Evolutionary conservation across 495 filamentous ascomycete species (phyloP), one percentile per base, ranked within the genome.

Genomic region (Tuber microsphaerosporum): DNA sequence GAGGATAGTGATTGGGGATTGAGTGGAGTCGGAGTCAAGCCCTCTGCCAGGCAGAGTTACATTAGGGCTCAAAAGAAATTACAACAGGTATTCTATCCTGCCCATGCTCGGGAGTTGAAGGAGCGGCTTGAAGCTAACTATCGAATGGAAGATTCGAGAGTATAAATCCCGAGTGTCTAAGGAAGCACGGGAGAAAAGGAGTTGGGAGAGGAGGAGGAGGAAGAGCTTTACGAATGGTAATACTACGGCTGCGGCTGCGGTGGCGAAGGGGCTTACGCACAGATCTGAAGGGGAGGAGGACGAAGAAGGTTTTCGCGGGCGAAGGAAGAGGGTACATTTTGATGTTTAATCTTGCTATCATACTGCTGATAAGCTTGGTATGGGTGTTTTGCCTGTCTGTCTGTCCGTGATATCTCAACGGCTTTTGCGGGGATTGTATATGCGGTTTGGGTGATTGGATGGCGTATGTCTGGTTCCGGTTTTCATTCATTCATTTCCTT

Each of bases 11-110:
- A 86, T 71, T 85, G 45, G 26, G 80, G 74, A 9, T 69, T 76
- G 41, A 22, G 96, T 83, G 94, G 94, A 20, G 91, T 98, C 81
- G 94, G 94, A 2, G 97, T 97, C 84, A 91, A 89, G 77, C 94
- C 94, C 0, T 97, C 93, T 14, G 88, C 94, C 26, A 91, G 92
- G 45, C 89, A 94, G 44, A 94, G 93, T 1, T 90, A 92, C 83
- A 89, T 89, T 41, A 87, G 94, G 74, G 87, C 88, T 10, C 89
- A 93, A 83, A 91, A 89, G 83, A 87, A 94, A 75, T 88, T 89
- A 80, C 90, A 91, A 84, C 94, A 98, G 84, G 87, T 82, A 74
- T 43, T 45, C 70, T 44, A 48, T 14, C 19, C 19, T 42, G 69
- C 48, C 51, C 12, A 43, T 76, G 17, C 9, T n/a, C 3, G 16